phyloP scores from a whole-genome alignment of 768 basidiomycete species.

The Fibroporia radiculosa region DNA sequence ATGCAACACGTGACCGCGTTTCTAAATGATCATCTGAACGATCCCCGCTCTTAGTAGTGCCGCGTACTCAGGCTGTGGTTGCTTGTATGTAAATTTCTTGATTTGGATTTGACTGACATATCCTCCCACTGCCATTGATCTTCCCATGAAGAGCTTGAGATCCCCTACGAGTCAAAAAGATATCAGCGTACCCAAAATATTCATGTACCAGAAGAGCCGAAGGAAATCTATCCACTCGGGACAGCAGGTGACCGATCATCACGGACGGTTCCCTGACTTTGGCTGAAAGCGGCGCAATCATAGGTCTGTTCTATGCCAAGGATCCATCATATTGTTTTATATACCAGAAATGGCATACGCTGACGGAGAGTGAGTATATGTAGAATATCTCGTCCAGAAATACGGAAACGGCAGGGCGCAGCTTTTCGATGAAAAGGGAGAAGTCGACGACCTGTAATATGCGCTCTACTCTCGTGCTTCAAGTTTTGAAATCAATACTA shows the following conservation, averaged over 20 bases:
- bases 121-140: neutral
- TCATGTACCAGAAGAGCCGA: slow-evolving; percentile 25
- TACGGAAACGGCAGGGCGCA: slow-evolving; percentile 22
- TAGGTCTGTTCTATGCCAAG: no score
- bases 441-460: slow-evolving; percentile 25
- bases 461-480: slow-evolving; percentile 6
- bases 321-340: slow-evolving; percentile 4
- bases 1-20: no score
- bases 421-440: slow-evolving; percentile 18
- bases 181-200: slow-evolving; percentile 20
- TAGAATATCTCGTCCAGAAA: slow-evolving; percentile 29
- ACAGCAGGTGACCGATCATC: slow-evolving; percentile 31
- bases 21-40: no score
- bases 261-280: slow-evolving; percentile 29
- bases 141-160: slow-evolving; percentile 40
- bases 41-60: no score
- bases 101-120: no score
- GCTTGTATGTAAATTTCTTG: no score
- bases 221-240: slow-evolving; percentile 27
- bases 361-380: no score
- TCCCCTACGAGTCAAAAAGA: slow-evolving; percentile 29
- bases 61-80: no score
- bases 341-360: no score
- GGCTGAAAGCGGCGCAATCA: slow-evolving; percentile 32
- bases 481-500: neutral